Percentiles rank a stretch among this genome's conserved stretches.
These are phyloP conservation scores for Ceratorhiza oryzae-sativae DNA, from an alignment of 1,284 basidiomycete genomes.

Conservation along the genomic window DNA sequence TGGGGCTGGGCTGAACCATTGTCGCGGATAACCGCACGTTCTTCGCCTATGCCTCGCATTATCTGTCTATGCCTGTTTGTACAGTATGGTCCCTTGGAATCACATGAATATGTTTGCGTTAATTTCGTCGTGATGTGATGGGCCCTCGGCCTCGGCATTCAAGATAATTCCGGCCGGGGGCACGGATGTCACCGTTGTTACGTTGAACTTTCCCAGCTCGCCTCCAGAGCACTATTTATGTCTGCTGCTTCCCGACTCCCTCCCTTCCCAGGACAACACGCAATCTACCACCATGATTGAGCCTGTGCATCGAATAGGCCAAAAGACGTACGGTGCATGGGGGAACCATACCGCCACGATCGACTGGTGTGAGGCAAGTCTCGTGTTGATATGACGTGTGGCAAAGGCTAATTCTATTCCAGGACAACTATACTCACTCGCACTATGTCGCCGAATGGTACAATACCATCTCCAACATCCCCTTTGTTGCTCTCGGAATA, in stretches of 20 bases:
- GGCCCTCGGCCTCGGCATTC: not conserved
- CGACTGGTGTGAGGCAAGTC: conserved; percentile 44
- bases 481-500: conserved; percentile 43
- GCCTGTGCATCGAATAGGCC: conserved; percentile 12
- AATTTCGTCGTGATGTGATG: not conserved
- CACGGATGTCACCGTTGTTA: not conserved
- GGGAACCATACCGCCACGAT: conserved; percentile 44
- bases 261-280: not conserved
- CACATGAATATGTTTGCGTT: conserved; percentile 18
- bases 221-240: not conserved
- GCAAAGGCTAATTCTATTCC: not conserved
- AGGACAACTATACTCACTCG: conserved; percentile 44
- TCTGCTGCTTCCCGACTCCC: not conserved
- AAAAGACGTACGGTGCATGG: conserved; percentile 38
- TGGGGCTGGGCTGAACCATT: conserved; percentile 75
- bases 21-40: conserved; percentile 47
- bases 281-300: conserved; percentile 19
- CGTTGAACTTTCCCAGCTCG: conserved; percentile 10
- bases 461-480: conserved; percentile 44
- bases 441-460: conserved; percentile 44
- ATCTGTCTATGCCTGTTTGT: conserved; percentile 14
- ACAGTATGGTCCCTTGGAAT: not conserved
- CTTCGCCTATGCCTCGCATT: conserved; percentile 2
- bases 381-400: not conserved
- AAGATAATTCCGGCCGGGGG: conserved; percentile 4